Base-by-base conservation (phyloP, 78 protist genomes). In the Guillardia theta region DNA sequence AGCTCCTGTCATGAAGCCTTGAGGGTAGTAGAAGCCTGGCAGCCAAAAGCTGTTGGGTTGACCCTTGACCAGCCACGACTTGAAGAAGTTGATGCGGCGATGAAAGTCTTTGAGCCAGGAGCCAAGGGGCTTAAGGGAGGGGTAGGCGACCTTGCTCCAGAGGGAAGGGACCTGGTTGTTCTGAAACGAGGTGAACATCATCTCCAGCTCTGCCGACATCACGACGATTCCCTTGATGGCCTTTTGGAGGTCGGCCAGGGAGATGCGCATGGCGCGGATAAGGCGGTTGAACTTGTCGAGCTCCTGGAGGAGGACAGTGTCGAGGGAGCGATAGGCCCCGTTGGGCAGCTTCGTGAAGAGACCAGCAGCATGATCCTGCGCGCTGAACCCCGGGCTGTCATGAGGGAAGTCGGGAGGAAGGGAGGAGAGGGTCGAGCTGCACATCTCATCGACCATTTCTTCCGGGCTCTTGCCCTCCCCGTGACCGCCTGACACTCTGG, bases 1-100 rank as follows among this genome's bases (percentile, higher is more conserved):
- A 41, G 93, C 96, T 43, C 97, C 97, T 30, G 97, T 96, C 46
- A 97, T 47, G 87, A 96, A 96, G 36, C 97, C 97, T 30, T 94
- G 96, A 87, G 95, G 97, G 94, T 88, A 94, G 94, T 80, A 96
- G 93, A 96, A 95, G n/a, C 98, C 98, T 0, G 97, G 92, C 33
- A 97, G 87, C 97, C 97, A 95, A 88, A 94, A 96, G 37, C 88
- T 19, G 5, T 5, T 36, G 15, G 98, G 98, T 33, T 64, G 83
- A 4, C 96, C 97, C 15, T 36, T 41, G 5, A 18, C 27, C 24
- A 92, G 64, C 97, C 98, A 97, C n/a, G 1, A 27, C 45, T 36
- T 53, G 47, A 95, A 9, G 87, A 97, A 94, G 24, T 18, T 70
- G 50, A 97, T 64, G 12, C 98, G 58, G 54, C 8, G 36, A 37